Evolutionary conservation across 2,329 filamentous ascomycete species (phyloP), one percentile per base, ranked within the genome.

Genomic region (Hymenoscyphus fructigenus): DNA sequence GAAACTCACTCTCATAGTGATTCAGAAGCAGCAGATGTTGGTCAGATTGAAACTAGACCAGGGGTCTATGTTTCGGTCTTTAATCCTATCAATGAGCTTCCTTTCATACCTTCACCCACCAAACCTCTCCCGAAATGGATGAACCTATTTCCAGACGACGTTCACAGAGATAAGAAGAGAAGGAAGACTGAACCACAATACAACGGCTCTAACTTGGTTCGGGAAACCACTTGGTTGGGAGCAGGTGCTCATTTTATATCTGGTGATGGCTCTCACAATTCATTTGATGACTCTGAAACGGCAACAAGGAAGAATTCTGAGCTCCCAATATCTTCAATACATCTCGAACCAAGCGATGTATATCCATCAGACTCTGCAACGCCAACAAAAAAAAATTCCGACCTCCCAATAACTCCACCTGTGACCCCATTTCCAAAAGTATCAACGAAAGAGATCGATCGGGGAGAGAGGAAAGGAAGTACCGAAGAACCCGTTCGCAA

Each of bases 101-200:
- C 80, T 1, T 86, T 85, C 70, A 78, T 76, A 66, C 81, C 82
- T 1, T 79, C 78, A 61, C 79, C 77, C 3, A 77, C 82, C 12
- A 87, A 86, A 66, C 82, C 83, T 1, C 78, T 86, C 12, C 84
- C 84, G 17, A 70, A 69, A 41, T 75, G 74, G 74, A 76, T 75
- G 74, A 59, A 68, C 4, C 56, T 72, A 17, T 70, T 75, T 53
- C 73, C 74, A 2, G 74, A 57, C 36, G 72, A 74, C 55, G 61
- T 71, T 10, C 55, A 68, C 29, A 66, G 61, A 59, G 63, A 66
- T 38, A 64, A 67, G 32, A 36, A 38, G 47, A 53, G 47, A 26
- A 53, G 47, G 12, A 53, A 53, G 20, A 53, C 47, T 53, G 47
- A 53, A 26, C 47, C 47, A 12, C 47, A 26, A 23, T 53, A 53